Conservation (phyloP, 1,284 basidiomycete genomes). For the Fomes fomentarius region DNA sequence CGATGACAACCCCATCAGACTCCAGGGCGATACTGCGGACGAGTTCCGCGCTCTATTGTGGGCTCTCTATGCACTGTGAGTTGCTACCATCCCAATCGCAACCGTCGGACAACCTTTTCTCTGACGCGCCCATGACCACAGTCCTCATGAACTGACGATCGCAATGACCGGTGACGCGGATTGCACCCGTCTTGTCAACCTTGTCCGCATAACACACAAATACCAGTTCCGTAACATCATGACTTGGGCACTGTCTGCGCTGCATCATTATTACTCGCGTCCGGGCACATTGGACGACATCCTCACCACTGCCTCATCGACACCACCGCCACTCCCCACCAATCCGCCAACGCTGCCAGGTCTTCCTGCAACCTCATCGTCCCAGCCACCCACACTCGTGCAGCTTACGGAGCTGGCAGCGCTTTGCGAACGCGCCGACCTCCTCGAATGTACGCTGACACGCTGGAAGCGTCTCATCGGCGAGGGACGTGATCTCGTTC, state of each 20-base stretch:
- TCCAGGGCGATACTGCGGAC: conserved; percentile 40
- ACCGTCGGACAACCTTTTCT: neutral
- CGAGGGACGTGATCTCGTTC: conserved; percentile 46
- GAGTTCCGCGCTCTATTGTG: conserved; percentile 40
- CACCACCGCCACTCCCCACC: conserved; percentile 12
- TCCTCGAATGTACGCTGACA: conserved; percentile 40
- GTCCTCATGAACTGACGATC: conserved; percentile 50
- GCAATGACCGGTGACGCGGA: conserved; percentile 45
- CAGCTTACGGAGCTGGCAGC: conserved; percentile 50
- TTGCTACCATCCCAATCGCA: neutral
- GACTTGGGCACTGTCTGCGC: conserved; percentile 48
- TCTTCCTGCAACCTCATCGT: neutral
- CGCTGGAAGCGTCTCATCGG: conserved; percentile 46
- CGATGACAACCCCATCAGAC: conserved; percentile 40
- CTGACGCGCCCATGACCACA: conserved; percentile 19
- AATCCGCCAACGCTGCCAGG: conserved; percentile 22
- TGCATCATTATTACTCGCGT: conserved; percentile 42
- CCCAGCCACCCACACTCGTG: conserved; percentile 34
- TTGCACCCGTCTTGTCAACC: conserved; percentile 45
- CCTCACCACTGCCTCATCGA: conserved; percentile 11
- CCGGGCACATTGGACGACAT: conserved; percentile 35
- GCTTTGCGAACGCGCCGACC: conserved; percentile 46
- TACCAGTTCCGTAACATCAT: conserved; percentile 58
- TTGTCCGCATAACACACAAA: conserved; percentile 57
- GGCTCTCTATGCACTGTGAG: conserved; percentile 41